phyloP scores from a whole-genome alignment of 352 stramenopile species.

The Phytopythium oedochilum region DNA sequence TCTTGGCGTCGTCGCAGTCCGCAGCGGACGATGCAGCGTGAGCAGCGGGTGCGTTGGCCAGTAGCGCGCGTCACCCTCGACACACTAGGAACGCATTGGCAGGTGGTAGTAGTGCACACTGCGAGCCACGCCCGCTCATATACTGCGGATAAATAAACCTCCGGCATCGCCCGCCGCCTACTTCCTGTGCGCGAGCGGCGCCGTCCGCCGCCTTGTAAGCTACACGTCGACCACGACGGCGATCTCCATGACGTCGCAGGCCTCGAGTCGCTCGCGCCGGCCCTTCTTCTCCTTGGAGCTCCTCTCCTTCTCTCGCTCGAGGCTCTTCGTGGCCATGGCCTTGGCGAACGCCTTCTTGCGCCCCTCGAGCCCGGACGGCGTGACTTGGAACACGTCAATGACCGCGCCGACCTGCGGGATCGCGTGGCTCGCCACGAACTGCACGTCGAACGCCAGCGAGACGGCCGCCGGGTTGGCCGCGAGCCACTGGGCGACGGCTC shows the following conservation, averaged over 20 bases:
- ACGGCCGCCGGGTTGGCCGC: constrained; percentile 18
- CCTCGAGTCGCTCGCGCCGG: constrained; percentile 6
- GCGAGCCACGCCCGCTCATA: neutral
- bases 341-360: constrained; percentile 31
- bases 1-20: constrained; percentile 17
- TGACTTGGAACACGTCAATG: constrained; percentile 36
- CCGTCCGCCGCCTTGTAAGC: neutral
- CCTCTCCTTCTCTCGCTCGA: constrained; percentile 1
- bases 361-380: constrained; percentile 24
- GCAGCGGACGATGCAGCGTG: neutral
- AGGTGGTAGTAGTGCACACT: neutral
- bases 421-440: constrained; percentile 18
- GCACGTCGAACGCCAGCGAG: constrained; percentile 17
- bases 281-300: neutral
- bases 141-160: constrained; percentile 2
- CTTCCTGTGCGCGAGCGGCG: too few species aligned
- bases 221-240: constrained; percentile 4
- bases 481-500: constrained; percentile 36
- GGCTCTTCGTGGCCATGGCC: constrained; percentile 4
- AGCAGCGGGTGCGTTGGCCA: too few species aligned
- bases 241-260: constrained; percentile 13
- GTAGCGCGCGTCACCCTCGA: too few species aligned
- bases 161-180: too few species aligned
- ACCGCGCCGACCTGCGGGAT: constrained; percentile 32
- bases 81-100: too few species aligned